Evolutionary conservation across 345 rosid genomes (phyloP).

Genomic region (Streptanthus diversifolius): DNA sequence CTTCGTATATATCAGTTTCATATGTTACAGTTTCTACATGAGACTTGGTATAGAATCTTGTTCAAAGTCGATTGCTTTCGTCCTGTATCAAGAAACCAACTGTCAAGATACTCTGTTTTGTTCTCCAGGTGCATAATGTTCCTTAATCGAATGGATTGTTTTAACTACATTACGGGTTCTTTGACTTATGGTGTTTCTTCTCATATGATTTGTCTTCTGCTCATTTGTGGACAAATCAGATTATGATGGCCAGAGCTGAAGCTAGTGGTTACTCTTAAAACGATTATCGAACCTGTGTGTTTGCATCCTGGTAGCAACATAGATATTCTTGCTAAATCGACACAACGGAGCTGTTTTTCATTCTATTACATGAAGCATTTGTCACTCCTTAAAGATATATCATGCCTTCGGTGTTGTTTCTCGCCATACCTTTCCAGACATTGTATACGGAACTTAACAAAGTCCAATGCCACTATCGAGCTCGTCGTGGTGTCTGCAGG

Average conservation of each 20-base stretch:
- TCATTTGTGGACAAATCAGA: too few relatives aligned
- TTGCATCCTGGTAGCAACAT: background rate
- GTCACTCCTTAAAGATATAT: background rate
- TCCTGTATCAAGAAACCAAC: background rate
- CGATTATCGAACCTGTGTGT: background rate
- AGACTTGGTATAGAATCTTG: constrained; percentile 7
- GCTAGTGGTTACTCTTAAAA: background rate
- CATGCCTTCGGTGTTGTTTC: background rate
- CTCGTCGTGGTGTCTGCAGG: constrained; percentile 8
- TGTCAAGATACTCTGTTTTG: constrained; percentile 16
- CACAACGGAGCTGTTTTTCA: background rate
- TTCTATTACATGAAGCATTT: background rate
- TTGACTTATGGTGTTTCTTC: background rate
- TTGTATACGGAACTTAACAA: background rate
- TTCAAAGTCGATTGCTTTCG: constrained; percentile 9
- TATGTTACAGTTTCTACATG: background rate
- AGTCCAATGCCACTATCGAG: background rate
- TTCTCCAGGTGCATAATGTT: constrained; percentile 9
- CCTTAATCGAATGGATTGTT: background rate
- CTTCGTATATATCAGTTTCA: constrained; percentile 14
- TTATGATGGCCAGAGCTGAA: background rate
- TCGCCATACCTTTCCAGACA: background rate
- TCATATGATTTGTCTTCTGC: too few relatives aligned
- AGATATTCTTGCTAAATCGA: background rate
- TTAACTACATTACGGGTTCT: background rate